Conservation (phyloP, 306 rosid species). For the Astragalus glycyphyllos region DNA sequence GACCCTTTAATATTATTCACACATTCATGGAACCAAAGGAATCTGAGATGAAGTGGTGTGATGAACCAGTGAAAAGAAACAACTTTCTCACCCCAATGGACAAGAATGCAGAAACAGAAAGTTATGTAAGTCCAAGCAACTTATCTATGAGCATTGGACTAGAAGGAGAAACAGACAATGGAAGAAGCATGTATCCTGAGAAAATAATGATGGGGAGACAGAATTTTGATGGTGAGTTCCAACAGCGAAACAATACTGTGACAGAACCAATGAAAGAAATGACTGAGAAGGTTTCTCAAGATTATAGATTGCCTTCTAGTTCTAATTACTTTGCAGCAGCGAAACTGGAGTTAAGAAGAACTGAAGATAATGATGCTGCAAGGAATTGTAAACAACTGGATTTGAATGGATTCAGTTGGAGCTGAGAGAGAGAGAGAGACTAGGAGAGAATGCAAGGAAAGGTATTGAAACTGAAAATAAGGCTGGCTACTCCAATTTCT, state of each 20-base stretch:
- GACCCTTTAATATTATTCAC: slow-evolving; percentile 46
- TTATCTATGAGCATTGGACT: neutral
- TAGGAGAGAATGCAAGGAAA: too few relatives aligned
- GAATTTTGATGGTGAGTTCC: slow-evolving; percentile 32
- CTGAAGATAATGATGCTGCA: slow-evolving; percentile 57
- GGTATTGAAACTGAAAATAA: too few relatives aligned
- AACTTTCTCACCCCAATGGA: too few relatives aligned
- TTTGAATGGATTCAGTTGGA: slow-evolving; percentile 81
- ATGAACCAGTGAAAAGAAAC: too few relatives aligned
- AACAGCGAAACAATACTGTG: slow-evolving; percentile 26
- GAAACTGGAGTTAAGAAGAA: slow-evolving; percentile 60
- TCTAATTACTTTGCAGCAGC: slow-evolving; percentile 47
- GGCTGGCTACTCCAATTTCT: too few relatives aligned
- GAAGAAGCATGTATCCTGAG: slow-evolving; percentile 34
- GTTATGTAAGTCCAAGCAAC: too few relatives aligned
- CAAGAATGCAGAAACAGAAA: too few relatives aligned
- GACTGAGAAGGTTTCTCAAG: slow-evolving; percentile 44
- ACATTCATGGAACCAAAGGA: slow-evolving; percentile 49
- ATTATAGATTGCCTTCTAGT: slow-evolving; percentile 47
- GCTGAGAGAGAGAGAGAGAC: slow-evolving; percentile 37
- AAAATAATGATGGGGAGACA: slow-evolving; percentile 28
- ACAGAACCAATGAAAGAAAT: slow-evolving; percentile 37
- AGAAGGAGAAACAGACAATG: slow-evolving; percentile 48
- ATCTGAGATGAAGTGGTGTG: neutral
- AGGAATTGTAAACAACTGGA: slow-evolving; percentile 72